Evolutionary conservation across 2,329 filamentous ascomycete genomes (phyloP).

Genomic region (Aspergillus candidus): DNA sequence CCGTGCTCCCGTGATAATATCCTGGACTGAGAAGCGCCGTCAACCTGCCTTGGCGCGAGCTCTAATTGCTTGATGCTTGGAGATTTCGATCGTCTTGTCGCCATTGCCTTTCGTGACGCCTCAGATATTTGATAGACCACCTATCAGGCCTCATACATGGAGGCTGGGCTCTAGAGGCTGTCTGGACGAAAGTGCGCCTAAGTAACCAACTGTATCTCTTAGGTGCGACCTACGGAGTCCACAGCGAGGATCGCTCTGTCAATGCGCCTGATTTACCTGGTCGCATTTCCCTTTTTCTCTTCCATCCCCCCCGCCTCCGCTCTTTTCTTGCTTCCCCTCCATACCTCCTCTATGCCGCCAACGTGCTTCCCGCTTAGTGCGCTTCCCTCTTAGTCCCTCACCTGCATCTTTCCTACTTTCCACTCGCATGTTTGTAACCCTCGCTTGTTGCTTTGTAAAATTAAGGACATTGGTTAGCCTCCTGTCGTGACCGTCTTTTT

Average conservation of each 20-base stretch:
- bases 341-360: slow-evolving; percentile 8
- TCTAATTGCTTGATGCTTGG: slow-evolving; percentile 25
- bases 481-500: slow-evolving; percentile 5
- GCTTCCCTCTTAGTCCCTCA: slow-evolving; percentile 7
- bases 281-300: slow-evolving; percentile 3
- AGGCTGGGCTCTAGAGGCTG: no score
- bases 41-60: slow-evolving; percentile 21
- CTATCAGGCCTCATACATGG: no score
- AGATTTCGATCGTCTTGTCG: slow-evolving; percentile 26
- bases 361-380: slow-evolving; percentile 13
- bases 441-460: slow-evolving; percentile 10
- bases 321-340: slow-evolving; percentile 5
- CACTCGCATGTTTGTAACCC: slow-evolving; percentile 10
- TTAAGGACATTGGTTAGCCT: slow-evolving; percentile 13
- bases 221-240: no score
- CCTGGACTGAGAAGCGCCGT: slow-evolving; percentile 22
- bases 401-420: slow-evolving; percentile 13
- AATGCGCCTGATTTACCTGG: not conserved
- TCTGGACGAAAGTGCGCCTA: no score
- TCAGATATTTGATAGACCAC: slow-evolving; percentile 3
- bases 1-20: slow-evolving; percentile 8
- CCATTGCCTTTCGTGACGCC: slow-evolving; percentile 21
- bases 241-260: not conserved
- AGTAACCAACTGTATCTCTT: no score
- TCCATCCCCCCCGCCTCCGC: slow-evolving; percentile 5